phyloP scores from a whole-genome alignment of 2,329 filamentous ascomycete genomes.

The Chrysoporthe puriensis region DNA sequence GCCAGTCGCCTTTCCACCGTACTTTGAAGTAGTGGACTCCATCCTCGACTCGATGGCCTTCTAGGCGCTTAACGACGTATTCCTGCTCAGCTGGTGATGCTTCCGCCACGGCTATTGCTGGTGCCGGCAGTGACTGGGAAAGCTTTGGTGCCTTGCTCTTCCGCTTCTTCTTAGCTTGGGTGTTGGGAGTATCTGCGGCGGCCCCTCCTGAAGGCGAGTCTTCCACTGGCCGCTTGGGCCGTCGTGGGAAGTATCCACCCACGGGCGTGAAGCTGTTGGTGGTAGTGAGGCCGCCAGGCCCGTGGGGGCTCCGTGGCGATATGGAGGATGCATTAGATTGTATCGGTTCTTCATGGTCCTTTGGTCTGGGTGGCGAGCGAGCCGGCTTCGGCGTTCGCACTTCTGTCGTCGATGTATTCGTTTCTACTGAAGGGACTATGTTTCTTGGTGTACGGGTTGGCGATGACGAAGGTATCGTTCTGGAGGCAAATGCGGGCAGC shows the following conservation, averaged over 20 bases:
- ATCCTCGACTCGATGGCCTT: slow-evolving; percentile 45
- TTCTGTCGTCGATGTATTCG: too few relatives aligned
- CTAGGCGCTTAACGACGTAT: slow-evolving; percentile 51
- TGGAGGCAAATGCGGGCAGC: not conserved
- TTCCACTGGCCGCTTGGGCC: slow-evolving; percentile 14
- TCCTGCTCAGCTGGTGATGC: slow-evolving; percentile 34
- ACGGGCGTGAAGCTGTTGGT: slow-evolving; percentile 36
- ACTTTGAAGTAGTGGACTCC: slow-evolving; percentile 54
- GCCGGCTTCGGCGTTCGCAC: not conserved
- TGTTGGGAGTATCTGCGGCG: not conserved
- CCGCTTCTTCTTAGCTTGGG: slow-evolving; percentile 4
- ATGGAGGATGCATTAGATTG: not conserved
- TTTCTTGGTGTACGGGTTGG: not conserved
- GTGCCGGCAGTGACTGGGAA: slow-evolving; percentile 13
- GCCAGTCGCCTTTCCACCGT: slow-evolving; percentile 62
- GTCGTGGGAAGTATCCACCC: slow-evolving; percentile 29
- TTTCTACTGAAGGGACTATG: not conserved
- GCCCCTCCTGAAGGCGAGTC: not conserved
- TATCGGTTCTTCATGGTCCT: not conserved
- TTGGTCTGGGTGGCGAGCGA: not conserved
- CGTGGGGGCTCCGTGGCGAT: not conserved
- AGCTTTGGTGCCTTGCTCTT: slow-evolving; percentile 15
- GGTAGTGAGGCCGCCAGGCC: slow-evolving; percentile 6
- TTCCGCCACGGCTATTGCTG: slow-evolving; percentile 34
- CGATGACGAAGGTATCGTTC: not conserved